These are phyloP conservation scores for Amanita polypyramis DNA, from an alignment of 768 basidiomycete species.

Conservation along the genomic window DNA sequence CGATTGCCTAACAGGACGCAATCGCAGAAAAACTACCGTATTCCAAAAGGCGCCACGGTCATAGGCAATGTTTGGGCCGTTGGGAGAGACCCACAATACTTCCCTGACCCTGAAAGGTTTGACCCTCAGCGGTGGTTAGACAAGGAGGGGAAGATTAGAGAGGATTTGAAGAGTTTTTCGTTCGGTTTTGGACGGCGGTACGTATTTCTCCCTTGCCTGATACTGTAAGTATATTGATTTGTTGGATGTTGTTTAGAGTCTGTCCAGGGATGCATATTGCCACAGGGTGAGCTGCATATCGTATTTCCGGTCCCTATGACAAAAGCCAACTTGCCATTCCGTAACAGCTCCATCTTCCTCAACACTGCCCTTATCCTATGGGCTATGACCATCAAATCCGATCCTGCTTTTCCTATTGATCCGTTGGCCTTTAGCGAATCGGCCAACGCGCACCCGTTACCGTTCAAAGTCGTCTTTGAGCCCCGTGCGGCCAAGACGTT, in stretches of 20 bases:
- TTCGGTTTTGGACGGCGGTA: constrained; percentile 48
- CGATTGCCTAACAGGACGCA: neutral
- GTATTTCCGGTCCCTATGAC: neutral
- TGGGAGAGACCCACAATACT: constrained; percentile 45
- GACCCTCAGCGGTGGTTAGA: constrained; percentile 49
- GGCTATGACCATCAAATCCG: constrained; percentile 49
- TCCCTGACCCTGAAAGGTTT: constrained; percentile 49
- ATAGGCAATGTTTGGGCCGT: constrained; percentile 56
- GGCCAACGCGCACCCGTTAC: constrained; percentile 52
- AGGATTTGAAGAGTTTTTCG: constrained; percentile 40
- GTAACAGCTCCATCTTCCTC: constrained; percentile 48
- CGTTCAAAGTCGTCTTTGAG: constrained; percentile 48
- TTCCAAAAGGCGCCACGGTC: constrained; percentile 46
- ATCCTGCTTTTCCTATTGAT: constrained; percentile 47
- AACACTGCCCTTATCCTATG: constrained; percentile 55
- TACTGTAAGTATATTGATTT: neutral
- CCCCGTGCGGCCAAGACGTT: constrained; percentile 27
- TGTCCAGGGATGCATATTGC: constrained; percentile 62
- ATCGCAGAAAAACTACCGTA: constrained; percentile 32
- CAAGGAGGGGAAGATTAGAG: constrained; percentile 31
- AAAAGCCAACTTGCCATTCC: neutral
- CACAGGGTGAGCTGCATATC: constrained; percentile 25
- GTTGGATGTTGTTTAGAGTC: constrained; percentile 24
- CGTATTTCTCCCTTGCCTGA: constrained; percentile 10
- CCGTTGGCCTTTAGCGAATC: constrained; percentile 51